These are phyloP conservation scores for Delitschia confertaspora DNA, from an alignment of 495 filamentous ascomycete genomes.

Conservation along the genomic window DNA sequence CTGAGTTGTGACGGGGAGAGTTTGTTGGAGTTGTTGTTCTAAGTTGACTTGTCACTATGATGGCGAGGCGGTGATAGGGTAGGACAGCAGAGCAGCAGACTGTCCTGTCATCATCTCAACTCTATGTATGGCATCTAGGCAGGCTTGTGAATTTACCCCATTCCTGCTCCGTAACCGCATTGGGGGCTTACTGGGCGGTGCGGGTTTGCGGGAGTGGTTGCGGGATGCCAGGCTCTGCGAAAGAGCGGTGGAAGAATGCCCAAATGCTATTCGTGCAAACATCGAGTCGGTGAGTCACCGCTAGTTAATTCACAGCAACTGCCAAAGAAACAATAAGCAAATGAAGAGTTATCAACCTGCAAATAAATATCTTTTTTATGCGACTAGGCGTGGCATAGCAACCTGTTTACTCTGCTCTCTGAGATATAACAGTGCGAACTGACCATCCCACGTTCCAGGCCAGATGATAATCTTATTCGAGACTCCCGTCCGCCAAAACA, in stretches of 20 bases:
- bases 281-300: constrained; percentile 25
- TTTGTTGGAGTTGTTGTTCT: no score
- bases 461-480: constrained; percentile 19
- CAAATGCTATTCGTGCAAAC: constrained; percentile 6
- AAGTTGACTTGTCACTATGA: no score
- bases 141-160: no score
- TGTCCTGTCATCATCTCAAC: no score
- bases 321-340: constrained; percentile 20
- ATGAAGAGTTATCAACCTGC: constrained; percentile 4
- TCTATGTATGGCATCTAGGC: no score
- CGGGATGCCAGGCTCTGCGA: not conserved
- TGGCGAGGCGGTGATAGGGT: no score
- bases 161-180: no score
- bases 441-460: constrained; percentile 18
- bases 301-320: constrained; percentile 2
- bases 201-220: constrained; percentile 5
- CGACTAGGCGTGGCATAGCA: constrained; percentile 20
- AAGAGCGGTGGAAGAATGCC: constrained; percentile 2
- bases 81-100: no score
- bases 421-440: constrained; percentile 9
- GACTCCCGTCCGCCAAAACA: constrained; percentile 10
- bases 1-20: no score
- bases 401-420: not conserved
- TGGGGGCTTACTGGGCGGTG: constrained; percentile 4
- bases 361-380: constrained; percentile 23